Evolutionary conservation across 495 filamentous ascomycete genomes (phyloP).

Genomic region (Tuber umbilicatum): DNA sequence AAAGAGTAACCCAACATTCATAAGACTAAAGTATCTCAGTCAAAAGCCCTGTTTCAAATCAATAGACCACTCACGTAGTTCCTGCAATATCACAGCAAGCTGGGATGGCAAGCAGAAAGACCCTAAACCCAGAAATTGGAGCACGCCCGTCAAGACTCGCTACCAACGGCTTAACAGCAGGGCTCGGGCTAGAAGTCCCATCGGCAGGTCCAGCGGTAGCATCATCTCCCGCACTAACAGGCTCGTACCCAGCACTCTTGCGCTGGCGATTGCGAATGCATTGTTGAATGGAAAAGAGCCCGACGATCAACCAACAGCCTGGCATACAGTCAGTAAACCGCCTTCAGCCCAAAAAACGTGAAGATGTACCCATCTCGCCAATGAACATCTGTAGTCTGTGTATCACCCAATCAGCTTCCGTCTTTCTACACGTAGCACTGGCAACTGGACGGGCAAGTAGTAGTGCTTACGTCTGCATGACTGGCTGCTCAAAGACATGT

Average conservation of each 20-base stretch:
- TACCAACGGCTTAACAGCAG: conserved; percentile 25
- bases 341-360: not conserved
- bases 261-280: conserved; percentile 44
- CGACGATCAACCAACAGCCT: conserved; percentile 52
- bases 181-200: conserved; percentile 7
- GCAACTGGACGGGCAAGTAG: not conserved
- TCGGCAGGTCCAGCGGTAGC: conserved; percentile 11
- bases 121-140: conserved; percentile 62
- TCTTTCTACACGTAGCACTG: not conserved
- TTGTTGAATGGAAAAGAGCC: conserved; percentile 56
- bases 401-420: conserved; percentile 1
- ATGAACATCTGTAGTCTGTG: conserved; percentile 43
- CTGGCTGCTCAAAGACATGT: conserved; percentile 79
- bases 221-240: conserved; percentile 22
- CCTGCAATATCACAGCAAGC: conserved; percentile 90
- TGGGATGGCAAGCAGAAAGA: conserved; percentile 74
- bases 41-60: not conserved
- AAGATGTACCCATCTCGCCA: conserved; percentile 39
- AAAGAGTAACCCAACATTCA: conserved; percentile 91
- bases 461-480: conserved; percentile 73
- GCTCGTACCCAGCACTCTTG: conserved; percentile 37
- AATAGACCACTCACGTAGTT: conserved; percentile 53
- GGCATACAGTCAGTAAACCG: not conserved
- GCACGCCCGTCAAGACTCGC: conserved; percentile 24
- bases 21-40: conserved; percentile 48